phyloP scores from a whole-genome alignment of 148 eudicot genomes.

The Rhododendron simsii region DNA sequence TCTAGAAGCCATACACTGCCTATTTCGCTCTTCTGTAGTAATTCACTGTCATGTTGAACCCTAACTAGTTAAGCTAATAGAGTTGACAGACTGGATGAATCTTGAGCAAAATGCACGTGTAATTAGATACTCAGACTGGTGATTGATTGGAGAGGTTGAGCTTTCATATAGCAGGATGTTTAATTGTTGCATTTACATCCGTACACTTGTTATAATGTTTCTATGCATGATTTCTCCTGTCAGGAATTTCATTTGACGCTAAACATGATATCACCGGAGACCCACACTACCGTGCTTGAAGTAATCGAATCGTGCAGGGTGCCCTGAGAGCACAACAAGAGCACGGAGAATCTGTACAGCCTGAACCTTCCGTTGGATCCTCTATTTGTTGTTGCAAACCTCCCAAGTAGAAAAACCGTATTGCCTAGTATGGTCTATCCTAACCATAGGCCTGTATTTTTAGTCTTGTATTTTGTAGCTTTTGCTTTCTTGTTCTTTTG shows the following conservation, averaged over 20 bases:
- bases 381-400: neutral
- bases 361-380: neutral
- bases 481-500: neutral
- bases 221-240: neutral
- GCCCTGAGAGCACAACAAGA: slow-evolving; percentile 28
- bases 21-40: neutral
- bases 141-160: neutral
- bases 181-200: neutral
- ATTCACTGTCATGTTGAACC: neutral
- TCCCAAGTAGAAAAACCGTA: neutral
- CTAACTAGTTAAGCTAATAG: neutral
- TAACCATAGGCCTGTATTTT: slow-evolving; percentile 1
- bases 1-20: neutral
- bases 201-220: neutral
- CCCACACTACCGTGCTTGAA: slow-evolving; percentile 74
- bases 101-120: neutral
- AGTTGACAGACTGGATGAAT: neutral
- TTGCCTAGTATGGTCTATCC: neutral
- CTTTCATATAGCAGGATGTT: neutral
- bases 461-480: neutral
- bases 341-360: slow-evolving; percentile 26
- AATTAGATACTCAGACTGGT: neutral
- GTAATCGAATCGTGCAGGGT: slow-evolving; percentile 77
- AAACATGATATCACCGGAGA: slow-evolving; percentile 94
- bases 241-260: slow-evolving; percentile 90